phyloP scores from a whole-genome alignment of 2,329 filamentous ascomycete genomes.

The Pestalotiopsis sp. region DNA sequence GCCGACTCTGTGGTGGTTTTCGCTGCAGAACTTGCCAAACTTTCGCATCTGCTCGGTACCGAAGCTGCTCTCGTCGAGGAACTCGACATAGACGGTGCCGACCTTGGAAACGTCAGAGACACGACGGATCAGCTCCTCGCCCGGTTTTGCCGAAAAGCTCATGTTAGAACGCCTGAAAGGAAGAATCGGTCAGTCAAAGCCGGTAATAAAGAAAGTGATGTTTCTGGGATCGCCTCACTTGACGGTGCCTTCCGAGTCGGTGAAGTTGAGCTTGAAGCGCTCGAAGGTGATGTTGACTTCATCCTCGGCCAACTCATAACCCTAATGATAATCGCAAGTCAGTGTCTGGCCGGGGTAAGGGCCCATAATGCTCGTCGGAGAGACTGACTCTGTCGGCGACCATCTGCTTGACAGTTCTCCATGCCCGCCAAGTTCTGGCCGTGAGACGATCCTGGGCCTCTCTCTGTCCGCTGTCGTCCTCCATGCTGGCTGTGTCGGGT shows the following conservation, averaged over 20 bases:
- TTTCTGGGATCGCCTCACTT: conserved; percentile 59
- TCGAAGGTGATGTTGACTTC: conserved; percentile 86
- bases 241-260: conserved; percentile 70
- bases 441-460: conserved; percentile 53
- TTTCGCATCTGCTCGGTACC: conserved; percentile 90
- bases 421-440: conserved; percentile 86
- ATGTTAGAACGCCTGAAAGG: conserved; percentile 73
- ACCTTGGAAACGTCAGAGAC: conserved; percentile 78
- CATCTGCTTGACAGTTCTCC: conserved; percentile 95
- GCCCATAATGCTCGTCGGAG: neutral
- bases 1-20: conserved; percentile 83
- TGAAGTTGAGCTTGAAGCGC: conserved; percentile 75
- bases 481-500: conserved; percentile 35
- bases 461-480: conserved; percentile 37
- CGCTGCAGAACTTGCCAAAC: conserved; percentile 81
- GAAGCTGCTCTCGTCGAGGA: conserved; percentile 75
- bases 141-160: conserved; percentile 85
- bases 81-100: conserved; percentile 92
- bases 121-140: conserved; percentile 80
- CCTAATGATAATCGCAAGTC: conserved; percentile 52
- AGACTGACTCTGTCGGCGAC: conserved; percentile 62
- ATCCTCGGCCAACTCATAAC: conserved; percentile 88
- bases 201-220: neutral
- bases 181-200: neutral
- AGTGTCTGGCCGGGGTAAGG: conserved; percentile 12